Conservation (phyloP, 2,329 filamentous ascomycete species). For the Penicillium sp. region DNA sequence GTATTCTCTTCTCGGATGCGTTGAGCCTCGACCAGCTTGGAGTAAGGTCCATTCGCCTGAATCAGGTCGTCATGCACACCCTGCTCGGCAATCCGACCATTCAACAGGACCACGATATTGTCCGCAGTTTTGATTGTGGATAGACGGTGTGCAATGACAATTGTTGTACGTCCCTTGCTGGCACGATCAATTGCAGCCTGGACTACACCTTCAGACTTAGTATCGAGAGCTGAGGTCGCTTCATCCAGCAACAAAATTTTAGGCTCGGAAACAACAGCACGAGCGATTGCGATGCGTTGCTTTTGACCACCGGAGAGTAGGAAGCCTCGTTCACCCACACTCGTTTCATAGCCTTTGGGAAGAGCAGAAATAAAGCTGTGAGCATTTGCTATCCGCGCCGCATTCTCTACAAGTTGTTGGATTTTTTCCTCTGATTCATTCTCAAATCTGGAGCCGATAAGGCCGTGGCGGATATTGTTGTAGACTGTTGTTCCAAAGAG, state of each 20-base stretch:
- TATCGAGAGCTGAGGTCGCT: constrained; percentile 68
- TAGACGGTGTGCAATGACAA: constrained; percentile 75
- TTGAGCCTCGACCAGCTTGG: constrained; percentile 58
- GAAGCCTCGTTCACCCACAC: constrained; percentile 74
- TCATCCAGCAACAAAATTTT: constrained; percentile 71
- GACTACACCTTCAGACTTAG: constrained; percentile 55
- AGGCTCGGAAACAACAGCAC: constrained; percentile 67
- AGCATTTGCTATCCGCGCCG: constrained; percentile 67
- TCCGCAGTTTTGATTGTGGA: constrained; percentile 76
- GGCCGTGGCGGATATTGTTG: constrained; percentile 62
- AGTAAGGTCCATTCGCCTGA: constrained; percentile 62
- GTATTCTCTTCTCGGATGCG: neutral
- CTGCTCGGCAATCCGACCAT: constrained; percentile 69
- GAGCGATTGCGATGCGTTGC: constrained; percentile 76
- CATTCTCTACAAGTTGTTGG: constrained; percentile 57
- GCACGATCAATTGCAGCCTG: constrained; percentile 55
- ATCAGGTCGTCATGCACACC: constrained; percentile 75
- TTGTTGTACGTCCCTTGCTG: constrained; percentile 64
- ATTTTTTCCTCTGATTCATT: constrained; percentile 32
- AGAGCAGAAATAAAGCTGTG: constrained; percentile 67
- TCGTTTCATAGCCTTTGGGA: constrained; percentile 66
- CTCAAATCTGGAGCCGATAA: constrained; percentile 43
- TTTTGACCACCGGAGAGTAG: constrained; percentile 82
- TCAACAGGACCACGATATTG: constrained; percentile 72
- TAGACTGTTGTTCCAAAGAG: constrained; percentile 66